Conservation (phyloP, 208 protist genomes). For the Strigomonas culicis region DNA sequence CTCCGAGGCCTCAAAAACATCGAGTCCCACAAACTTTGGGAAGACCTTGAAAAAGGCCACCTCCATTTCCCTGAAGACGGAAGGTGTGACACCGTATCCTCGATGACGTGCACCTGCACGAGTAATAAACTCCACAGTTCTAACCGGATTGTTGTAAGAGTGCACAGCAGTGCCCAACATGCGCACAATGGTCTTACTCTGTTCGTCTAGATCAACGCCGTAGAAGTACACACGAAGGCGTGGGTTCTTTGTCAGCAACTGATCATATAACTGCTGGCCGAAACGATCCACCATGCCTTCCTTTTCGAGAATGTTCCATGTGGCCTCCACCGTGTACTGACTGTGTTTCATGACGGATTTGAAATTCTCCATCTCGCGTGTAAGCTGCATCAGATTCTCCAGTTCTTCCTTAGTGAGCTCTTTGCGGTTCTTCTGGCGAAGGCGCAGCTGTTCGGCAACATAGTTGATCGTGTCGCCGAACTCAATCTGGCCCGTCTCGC, state of each 20-base stretch:
- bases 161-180: constrained; percentile 68
- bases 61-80: constrained; percentile 49
- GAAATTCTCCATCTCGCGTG: constrained; percentile 58
- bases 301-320: constrained; percentile 61
- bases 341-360: constrained; percentile 45
- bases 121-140: constrained; percentile 52
- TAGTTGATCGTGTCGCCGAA: background rate
- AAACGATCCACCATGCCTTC: constrained; percentile 49
- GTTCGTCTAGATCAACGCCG: constrained; percentile 56
- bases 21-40: constrained; percentile 57
- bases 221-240: constrained; percentile 54
- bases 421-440: constrained; percentile 37
- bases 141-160: constrained; percentile 61
- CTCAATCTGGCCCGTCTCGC: too few species aligned
- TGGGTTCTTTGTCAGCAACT: constrained; percentile 44
- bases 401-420: constrained; percentile 46
- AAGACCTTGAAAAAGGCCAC: constrained; percentile 72
- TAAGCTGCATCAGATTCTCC: constrained; percentile 53
- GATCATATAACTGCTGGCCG: constrained; percentile 54
- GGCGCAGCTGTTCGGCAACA: constrained; percentile 33
- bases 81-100: constrained; percentile 50
- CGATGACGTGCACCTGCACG: constrained; percentile 62
- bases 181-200: constrained; percentile 46
- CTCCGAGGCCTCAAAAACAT: constrained; percentile 43
- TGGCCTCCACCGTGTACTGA: constrained; percentile 53